Conservation (phyloP, 225 moss, liverwort and hornwort species). For the Pleurozium schreberi region DNA sequence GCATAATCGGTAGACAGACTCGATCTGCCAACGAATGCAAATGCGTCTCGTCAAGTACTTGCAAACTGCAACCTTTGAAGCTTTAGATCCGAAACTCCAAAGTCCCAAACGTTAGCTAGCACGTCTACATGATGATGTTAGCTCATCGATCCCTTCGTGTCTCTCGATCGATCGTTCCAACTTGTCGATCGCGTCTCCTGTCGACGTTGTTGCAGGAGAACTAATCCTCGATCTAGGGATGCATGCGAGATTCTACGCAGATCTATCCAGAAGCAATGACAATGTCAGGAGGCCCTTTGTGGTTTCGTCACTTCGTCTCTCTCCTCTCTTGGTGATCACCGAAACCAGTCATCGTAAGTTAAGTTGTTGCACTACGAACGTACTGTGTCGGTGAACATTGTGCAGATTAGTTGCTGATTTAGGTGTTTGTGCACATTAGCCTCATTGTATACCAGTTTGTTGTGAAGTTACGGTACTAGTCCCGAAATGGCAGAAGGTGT, state of each 20-base stretch:
- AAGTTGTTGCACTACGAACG: background rate
- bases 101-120: no score
- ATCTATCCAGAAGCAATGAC: background rate
- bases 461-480: background rate
- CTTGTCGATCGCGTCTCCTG: background rate
- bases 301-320: background rate
- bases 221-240: background rate
- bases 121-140: no score
- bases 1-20: background rate
- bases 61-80: background rate
- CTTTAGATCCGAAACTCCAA: no score
- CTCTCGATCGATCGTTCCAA: background rate
- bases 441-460: background rate
- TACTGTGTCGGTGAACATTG: background rate
- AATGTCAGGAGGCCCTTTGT: background rate
- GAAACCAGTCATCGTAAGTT: background rate
- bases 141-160: background rate
- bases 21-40: no score
- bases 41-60: no score
- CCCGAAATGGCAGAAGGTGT: background rate
- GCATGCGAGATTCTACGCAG: background rate
- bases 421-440: background rate
- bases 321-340: no score
- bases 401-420: background rate
- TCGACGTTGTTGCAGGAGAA: background rate